Evolutionary conservation across 192 early-diverging fungal species (phyloP).

Genomic region (Linnemannia zychae): DNA sequence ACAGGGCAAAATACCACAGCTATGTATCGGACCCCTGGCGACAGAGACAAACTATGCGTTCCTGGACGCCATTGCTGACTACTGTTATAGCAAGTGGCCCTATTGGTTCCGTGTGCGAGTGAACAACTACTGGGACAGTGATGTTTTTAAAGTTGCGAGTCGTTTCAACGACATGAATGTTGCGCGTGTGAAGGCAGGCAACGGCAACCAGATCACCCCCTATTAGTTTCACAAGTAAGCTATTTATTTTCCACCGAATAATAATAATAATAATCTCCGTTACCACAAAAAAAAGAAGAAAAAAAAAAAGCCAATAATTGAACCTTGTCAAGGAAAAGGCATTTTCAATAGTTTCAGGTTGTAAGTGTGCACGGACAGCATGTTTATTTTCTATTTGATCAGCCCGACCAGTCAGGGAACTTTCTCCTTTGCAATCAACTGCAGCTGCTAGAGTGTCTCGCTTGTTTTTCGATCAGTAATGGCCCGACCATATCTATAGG

Average conservation of each 20-base stretch:
- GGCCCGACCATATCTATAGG: no score
- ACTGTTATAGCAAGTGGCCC: conserved; percentile 45
- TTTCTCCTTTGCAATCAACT: no score
- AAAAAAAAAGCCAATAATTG: neutral
- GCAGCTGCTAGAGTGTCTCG: no score
- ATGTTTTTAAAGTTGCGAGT: conserved; percentile 47
- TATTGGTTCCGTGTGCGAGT: conserved; percentile 57
- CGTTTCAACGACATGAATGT: conserved; percentile 55
- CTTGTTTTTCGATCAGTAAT: no score
- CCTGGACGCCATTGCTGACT: conserved; percentile 29
- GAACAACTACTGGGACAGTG: conserved; percentile 58
- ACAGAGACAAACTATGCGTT: conserved; percentile 32
- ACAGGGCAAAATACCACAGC: conserved; percentile 33
- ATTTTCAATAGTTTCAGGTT: no score
- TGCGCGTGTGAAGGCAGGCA: conserved; percentile 34
- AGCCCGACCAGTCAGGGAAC: no score
- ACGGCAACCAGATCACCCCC: conserved; percentile 43
- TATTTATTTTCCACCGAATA: conserved; percentile 4
- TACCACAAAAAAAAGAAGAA: neutral
- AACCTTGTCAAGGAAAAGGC: no score
- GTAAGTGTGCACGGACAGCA: no score
- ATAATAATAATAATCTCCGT: neutral
- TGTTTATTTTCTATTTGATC: no score
- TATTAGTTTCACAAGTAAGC: neutral
- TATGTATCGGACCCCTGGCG: conserved; percentile 52